Base-by-base conservation (phyloP, 2,329 filamentous ascomycete species). In the Tolypocladium sp. region DNA sequence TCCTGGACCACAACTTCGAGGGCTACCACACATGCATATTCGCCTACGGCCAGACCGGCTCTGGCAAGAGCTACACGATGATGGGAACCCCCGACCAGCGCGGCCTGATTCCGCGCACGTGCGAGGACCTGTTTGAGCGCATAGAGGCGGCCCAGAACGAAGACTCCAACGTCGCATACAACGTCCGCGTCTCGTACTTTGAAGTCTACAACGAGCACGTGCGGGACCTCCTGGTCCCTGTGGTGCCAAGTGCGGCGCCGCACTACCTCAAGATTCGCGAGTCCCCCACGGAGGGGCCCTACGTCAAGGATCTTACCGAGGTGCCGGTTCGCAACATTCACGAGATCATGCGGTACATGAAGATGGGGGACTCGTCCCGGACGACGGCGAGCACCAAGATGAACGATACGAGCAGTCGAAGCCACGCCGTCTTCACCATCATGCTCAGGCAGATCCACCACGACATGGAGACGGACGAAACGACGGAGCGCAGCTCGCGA, bases 151-250 rank as follows among this genome's bases (percentile, higher is more conserved):
- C 84, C 35, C 81, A 84, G 58, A 87, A 90, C 65, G 89, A 95
- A 68, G 89, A 89, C 53, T 89, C 92, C 58, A 95, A 94, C 74
- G 91, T 96, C 71, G 96, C 91, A 66, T 99, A 97, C 80, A 94
- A 93, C 68, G 94, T 99, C 64, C 89, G 94, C 63, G 94, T 97
- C 35, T 97, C 92, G 4, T 99, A 99, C 77, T 97, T 99, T 69
- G 94, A 99, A 73, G 94, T 99, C 62, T 99, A 99, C 82, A 99
- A 99, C 75, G 94, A 99, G 76, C 94, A 97, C 74, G 94, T 99
- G 56, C 90, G 94, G 60, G 94, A 99, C 71, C 79, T 99, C 41
- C 84, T 99, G 53, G 89, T 92, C 0, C 90, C 92, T 13, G 82
- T 89, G 35, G 70, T 77, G 12, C 78, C 82, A 4, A 89, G 86